Evolutionary conservation across 768 basidiomycete species (phyloP).

Genomic region (Suillus spraguei): DNA sequence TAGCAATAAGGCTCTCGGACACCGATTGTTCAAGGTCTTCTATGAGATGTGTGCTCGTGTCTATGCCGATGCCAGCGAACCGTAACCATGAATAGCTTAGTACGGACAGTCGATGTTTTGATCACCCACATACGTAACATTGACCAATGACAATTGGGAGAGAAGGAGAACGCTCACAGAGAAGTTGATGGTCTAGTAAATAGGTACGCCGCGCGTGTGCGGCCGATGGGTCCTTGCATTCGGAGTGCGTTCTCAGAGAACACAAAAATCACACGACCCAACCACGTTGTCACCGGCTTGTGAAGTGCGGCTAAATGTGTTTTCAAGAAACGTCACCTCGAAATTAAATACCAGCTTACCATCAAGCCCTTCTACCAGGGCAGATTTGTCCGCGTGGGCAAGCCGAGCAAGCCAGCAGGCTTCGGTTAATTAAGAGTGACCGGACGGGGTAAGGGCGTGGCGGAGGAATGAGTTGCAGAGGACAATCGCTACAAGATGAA

Average conservation of each 20-base stretch:
- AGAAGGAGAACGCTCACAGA: background rate
- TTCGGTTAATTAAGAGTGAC: background rate
- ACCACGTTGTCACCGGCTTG: background rate
- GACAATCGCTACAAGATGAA: background rate
- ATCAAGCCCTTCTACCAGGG: background rate
- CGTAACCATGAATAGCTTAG: background rate
- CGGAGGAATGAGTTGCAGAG: background rate
- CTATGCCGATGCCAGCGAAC: background rate
- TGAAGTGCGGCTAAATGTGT: background rate
- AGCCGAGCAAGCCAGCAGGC: background rate
- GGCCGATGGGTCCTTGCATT: background rate
- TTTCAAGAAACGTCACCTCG: background rate
- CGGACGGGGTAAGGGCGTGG: background rate
- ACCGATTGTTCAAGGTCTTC: background rate
- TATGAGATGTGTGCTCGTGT: background rate
- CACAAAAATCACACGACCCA: background rate
- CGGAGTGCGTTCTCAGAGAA: background rate
- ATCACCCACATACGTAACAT: background rate
- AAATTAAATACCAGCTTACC: background rate
- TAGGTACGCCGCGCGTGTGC: background rate
- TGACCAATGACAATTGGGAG: background rate
- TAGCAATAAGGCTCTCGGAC: background rate
- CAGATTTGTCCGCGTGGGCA: background rate
- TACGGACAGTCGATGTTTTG: background rate
- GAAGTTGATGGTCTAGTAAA: background rate